Evolutionary conservation across 2,329 filamentous ascomycete genomes (phyloP).

Genomic region (Curvularia spicifera): DNA sequence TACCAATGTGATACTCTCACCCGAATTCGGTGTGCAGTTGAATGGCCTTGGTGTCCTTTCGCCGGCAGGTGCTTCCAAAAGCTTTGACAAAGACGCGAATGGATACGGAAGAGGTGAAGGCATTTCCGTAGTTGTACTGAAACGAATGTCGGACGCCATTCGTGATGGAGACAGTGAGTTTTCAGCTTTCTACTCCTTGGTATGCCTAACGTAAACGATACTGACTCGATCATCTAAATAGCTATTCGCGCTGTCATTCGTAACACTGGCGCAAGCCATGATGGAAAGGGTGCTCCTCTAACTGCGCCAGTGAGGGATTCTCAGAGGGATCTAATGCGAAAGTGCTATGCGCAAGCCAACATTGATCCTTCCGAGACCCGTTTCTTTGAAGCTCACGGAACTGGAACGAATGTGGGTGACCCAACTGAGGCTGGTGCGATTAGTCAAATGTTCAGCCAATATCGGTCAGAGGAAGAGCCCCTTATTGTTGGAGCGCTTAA

Average conservation of each 20-base stretch:
- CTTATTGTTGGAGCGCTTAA: constrained; percentile 28
- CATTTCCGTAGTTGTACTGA: constrained; percentile 33
- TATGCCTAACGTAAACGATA: neutral
- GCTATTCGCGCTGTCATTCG: constrained; percentile 33
- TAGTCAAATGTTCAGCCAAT: constrained; percentile 17
- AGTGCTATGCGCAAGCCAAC: constrained; percentile 46
- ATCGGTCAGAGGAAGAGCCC: constrained; percentile 18
- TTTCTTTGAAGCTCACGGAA: constrained; percentile 43
- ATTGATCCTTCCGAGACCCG: constrained; percentile 37
- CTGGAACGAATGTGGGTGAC: constrained; percentile 59
- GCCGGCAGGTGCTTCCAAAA: constrained; percentile 35
- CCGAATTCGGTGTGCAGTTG: constrained; percentile 10
- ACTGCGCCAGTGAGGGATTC: constrained; percentile 50
- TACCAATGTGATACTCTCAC: constrained; percentile 16
- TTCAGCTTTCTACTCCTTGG: too few relatives aligned
- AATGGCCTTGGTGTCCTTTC: constrained; percentile 28
- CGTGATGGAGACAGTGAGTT: constrained; percentile 25
- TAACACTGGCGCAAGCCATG: constrained; percentile 26
- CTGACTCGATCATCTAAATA: neutral
- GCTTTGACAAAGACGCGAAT: constrained; percentile 57
- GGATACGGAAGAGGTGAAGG: constrained; percentile 40
- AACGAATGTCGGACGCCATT: constrained; percentile 28
- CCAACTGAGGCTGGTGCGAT: constrained; percentile 28
- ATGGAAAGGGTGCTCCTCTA: constrained; percentile 22
- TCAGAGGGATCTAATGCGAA: constrained; percentile 37